These are phyloP conservation scores for Malassezia brasiliensis DNA, from an alignment of 1,284 basidiomycete genomes.

Conservation along the genomic window DNA sequence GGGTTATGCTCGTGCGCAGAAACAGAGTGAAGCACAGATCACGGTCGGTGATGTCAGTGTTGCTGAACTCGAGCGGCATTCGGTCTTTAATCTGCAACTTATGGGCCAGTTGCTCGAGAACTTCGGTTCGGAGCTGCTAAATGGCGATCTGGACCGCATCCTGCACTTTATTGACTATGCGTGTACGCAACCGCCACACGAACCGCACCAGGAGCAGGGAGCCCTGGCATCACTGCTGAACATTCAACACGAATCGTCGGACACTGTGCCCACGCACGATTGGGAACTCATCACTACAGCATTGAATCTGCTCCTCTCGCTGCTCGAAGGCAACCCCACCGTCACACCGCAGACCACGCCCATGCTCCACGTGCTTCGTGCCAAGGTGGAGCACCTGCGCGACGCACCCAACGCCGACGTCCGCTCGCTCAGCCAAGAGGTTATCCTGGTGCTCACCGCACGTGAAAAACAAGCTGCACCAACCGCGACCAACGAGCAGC, in stretches of 20 bases:
- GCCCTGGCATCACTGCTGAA: background rate
- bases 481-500: background rate
- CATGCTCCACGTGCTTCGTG: conserved; percentile 31
- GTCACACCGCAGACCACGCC: conserved; percentile 25
- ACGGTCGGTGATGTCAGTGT: background rate
- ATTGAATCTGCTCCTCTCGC: conserved; percentile 33
- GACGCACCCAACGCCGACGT: conserved; percentile 33
- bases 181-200: conserved; percentile 16
- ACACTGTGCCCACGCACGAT: conserved; percentile 12
- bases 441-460: conserved; percentile 68
- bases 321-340: conserved; percentile 28
- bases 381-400: conserved; percentile 25
- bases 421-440: conserved; percentile 62
- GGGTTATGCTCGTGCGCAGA: conserved; percentile 24
- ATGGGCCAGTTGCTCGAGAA: conserved; percentile 36
- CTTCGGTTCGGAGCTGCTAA: conserved; percentile 32
- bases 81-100: conserved; percentile 33
- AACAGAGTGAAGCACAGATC: conserved; percentile 9
- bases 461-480: conserved; percentile 49
- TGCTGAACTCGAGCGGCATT: conserved; percentile 13
- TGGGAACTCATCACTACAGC: conserved; percentile 33
- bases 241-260: conserved; percentile 3
- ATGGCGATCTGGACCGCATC: conserved; percentile 27
- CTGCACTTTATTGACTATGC: conserved; percentile 39
- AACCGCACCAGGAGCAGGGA: background rate